Evolutionary conservation across 495 filamentous ascomycete species (phyloP).

Genomic region (Jackrogersella multiformis): DNA sequence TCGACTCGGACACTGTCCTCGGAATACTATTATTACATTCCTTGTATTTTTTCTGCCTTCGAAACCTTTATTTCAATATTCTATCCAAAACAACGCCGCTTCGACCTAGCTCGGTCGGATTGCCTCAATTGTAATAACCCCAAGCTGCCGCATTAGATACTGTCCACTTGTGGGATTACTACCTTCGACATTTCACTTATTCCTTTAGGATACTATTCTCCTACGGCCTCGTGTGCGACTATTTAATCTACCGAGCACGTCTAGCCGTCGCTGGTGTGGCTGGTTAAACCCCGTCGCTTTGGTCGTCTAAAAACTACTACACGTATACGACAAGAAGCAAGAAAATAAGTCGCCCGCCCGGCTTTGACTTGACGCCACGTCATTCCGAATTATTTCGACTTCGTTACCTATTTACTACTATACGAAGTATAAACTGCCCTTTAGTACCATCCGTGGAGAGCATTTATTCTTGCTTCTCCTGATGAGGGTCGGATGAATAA

Average conservation of each 20-base stretch:
- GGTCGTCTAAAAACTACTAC: slow-evolving; percentile 28
- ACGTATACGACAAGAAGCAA: slow-evolving; percentile 28
- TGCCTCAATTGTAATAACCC: slow-evolving; percentile 39
- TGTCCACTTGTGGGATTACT: slow-evolving; percentile 28
- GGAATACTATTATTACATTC: slow-evolving; percentile 36
- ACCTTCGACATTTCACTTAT: slow-evolving; percentile 34
- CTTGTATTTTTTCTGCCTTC: slow-evolving; percentile 36
- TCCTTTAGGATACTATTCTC: slow-evolving; percentile 31
- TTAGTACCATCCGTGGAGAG: slow-evolving; percentile 46
- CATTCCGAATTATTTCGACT: slow-evolving; percentile 33
- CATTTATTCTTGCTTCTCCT: slow-evolving; percentile 46
- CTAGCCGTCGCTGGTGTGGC: slow-evolving; percentile 30
- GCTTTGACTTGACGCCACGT: slow-evolving; percentile 27
- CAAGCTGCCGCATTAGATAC: slow-evolving; percentile 21
- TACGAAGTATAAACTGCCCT: slow-evolving; percentile 39
- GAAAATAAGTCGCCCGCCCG: slow-evolving; percentile 19
- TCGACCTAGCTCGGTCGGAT: slow-evolving; percentile 37
- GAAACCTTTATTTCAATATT: slow-evolving; percentile 28
- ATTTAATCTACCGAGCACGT: slow-evolving; percentile 33
- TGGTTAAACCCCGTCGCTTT: slow-evolving; percentile 30
- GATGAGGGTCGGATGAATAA: slow-evolving; percentile 67
- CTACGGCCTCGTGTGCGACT: slow-evolving; percentile 34
- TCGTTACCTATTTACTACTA: slow-evolving; percentile 32
- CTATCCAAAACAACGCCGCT: slow-evolving; percentile 30
- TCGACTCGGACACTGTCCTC: slow-evolving; percentile 35